phyloP scores from a whole-genome alignment of 352 stramenopile genomes.

The Pythium grandisporangium region DNA sequence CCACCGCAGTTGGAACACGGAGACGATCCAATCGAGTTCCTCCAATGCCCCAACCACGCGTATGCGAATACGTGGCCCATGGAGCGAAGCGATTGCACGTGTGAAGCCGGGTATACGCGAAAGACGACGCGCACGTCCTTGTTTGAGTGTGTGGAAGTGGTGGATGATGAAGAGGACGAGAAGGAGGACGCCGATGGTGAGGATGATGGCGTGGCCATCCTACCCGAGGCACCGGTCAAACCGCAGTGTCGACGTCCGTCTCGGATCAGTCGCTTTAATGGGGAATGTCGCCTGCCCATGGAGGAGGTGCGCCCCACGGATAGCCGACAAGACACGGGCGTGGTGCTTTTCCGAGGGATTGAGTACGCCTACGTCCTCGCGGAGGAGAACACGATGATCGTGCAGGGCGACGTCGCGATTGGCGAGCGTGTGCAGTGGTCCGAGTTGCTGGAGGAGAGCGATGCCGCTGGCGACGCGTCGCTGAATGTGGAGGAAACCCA shows the following conservation, averaged over 20 bases:
- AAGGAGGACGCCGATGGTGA: conserved; percentile 14
- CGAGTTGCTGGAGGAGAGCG: background rate
- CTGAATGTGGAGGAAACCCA: conserved; percentile 5
- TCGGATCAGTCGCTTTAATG: conserved; percentile 30
- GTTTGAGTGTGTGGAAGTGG: conserved; percentile 10
- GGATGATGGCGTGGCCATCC: conserved; percentile 15
- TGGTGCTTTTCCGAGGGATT: conserved; percentile 63
- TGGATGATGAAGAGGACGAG: background rate
- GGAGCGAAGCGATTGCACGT: conserved; percentile 14
- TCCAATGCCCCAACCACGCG: conserved; percentile 11
- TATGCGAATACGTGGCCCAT: conserved; percentile 16
- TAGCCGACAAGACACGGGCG: conserved; percentile 6
- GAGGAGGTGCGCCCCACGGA: conserved; percentile 31
- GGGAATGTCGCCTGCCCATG: conserved; percentile 51
- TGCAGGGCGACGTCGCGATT: conserved; percentile 72
- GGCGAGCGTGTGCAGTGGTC: conserved; percentile 23
- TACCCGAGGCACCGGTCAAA: background rate
- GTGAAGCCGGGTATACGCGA: conserved; percentile 11
- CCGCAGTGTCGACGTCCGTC: conserved; percentile 25
- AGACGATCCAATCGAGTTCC: conserved; percentile 10
- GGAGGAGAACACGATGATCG: conserved; percentile 65
- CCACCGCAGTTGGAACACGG: conserved; percentile 7
- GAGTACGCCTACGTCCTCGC: conserved; percentile 77
- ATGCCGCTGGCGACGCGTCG: background rate
- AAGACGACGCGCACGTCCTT: conserved; percentile 7